phyloP scores from a whole-genome alignment of 768 basidiomycete genomes.

The Pleurotus giganteus region DNA sequence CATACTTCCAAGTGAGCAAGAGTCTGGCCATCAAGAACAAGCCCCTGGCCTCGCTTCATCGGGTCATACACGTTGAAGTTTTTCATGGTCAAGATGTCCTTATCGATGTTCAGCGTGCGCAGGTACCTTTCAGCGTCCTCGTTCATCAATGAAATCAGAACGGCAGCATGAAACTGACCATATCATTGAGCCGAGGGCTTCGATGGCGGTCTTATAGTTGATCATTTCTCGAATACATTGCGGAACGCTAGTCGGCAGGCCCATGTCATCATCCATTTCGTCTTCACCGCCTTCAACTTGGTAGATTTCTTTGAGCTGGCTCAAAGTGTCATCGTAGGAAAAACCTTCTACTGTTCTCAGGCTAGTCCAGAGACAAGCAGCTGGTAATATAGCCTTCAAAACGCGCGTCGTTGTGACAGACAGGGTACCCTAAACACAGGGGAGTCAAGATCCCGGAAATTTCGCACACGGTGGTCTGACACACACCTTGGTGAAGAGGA shows the following conservation, averaged over 20 bases:
- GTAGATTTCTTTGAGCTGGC: constrained; percentile 68
- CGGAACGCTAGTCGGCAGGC: constrained; percentile 51
- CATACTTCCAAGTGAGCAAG: constrained; percentile 90
- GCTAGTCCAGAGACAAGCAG: constrained; percentile 85
- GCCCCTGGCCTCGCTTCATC: constrained; percentile 81
- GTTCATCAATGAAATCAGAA: constrained; percentile 8
- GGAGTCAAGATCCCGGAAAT: neutral
- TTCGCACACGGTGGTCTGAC: neutral
- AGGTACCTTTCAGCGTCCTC: constrained; percentile 57
- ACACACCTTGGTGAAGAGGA: constrained; percentile 84
- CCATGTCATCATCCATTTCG: constrained; percentile 42
- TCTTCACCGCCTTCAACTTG: constrained; percentile 42
- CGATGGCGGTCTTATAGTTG: constrained; percentile 64
- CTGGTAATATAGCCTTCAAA: constrained; percentile 77
- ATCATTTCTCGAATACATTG: constrained; percentile 74
- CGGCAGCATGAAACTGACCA: constrained; percentile 49
- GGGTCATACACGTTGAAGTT: constrained; percentile 99
- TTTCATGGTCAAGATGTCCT: constrained; percentile 91
- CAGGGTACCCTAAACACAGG: constrained; percentile 68
- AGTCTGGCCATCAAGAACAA: constrained; percentile 92
- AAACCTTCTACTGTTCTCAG: constrained; percentile 84
- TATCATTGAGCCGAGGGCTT: constrained; percentile 88
- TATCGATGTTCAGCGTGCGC: constrained; percentile 91
- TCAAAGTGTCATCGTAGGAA: constrained; percentile 64
- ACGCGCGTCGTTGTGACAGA: constrained; percentile 81